These are phyloP conservation scores for Fulvia fulva DNA, from an alignment of 2,329 filamentous ascomycete species.

Conservation along the genomic window DNA sequence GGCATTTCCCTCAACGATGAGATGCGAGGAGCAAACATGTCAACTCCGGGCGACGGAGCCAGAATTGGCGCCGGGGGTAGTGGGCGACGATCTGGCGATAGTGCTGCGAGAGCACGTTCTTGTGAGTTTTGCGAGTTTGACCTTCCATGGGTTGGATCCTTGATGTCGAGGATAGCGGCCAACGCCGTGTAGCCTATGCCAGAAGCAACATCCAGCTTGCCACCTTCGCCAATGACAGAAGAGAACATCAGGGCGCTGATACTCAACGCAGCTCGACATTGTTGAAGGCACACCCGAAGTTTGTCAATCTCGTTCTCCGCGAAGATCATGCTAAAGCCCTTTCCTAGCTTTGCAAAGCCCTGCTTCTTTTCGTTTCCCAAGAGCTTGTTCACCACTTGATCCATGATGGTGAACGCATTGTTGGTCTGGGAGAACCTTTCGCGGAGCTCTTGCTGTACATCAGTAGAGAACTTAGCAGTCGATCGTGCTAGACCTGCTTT, in stretches of 20 bases:
- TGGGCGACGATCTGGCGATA: constrained; percentile 10
- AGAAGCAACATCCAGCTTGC: constrained; percentile 55
- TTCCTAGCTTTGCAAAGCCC: constrained; percentile 56
- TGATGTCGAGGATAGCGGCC: constrained; percentile 56
- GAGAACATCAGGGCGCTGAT: constrained; percentile 51
- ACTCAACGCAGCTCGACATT: constrained; percentile 58
- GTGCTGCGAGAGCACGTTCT: constrained; percentile 3
- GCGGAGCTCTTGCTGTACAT: constrained; percentile 61
- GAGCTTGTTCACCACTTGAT: constrained; percentile 59
- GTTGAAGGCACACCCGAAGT: constrained; percentile 54
- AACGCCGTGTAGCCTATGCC: constrained; percentile 66
- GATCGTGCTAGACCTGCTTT: constrained; percentile 59
- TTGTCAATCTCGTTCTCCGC: constrained; percentile 59
- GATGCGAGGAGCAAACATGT: background rate
- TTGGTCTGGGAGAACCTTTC: constrained; percentile 60
- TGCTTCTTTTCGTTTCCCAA: constrained; percentile 61
- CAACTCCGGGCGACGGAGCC: background rate
- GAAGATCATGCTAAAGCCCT: constrained; percentile 62
- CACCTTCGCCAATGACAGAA: constrained; percentile 59
- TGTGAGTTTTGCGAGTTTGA: background rate
- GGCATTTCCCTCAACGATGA: background rate
- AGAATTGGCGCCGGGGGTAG: constrained; percentile 5
- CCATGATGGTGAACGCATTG: constrained; percentile 59
- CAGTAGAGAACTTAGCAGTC: constrained; percentile 53
- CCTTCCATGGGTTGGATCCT: constrained; percentile 14